Evolutionary conservation across 148 eudicot genomes (phyloP).

Genomic region (Arctostaphylos glauca): DNA sequence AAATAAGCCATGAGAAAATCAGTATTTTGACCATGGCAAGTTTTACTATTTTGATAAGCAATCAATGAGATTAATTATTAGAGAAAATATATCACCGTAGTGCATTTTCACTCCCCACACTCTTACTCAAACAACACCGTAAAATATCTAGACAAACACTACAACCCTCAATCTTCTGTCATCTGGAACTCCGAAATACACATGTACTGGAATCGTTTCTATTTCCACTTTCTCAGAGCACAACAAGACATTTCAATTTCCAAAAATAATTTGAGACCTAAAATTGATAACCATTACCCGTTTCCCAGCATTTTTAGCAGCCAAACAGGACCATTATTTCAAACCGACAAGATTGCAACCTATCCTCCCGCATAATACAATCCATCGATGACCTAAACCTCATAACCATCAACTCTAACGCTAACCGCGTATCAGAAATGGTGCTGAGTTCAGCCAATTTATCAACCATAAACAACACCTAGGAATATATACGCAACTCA

Average conservation of each 20-base stretch:
- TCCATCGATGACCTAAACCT: neutral
- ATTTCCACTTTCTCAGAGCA: neutral
- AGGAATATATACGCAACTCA: neutral
- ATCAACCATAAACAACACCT: neutral
- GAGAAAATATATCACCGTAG: neutral
- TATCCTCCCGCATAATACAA: neutral
- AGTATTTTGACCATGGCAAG: neutral
- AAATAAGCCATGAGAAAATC: neutral
- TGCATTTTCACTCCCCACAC: neutral
- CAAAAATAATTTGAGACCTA: neutral
- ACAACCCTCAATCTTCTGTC: neutral
- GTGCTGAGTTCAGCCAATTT: neutral
- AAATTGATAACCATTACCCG: too few species aligned
- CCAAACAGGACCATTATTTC: too few species aligned
- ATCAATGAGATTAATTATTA: neutral
- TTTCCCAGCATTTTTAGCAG: too few species aligned
- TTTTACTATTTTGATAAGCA: neutral
- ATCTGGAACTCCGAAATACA: neutral
- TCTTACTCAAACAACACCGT: neutral
- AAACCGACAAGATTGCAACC: too few species aligned
- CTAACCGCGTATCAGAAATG: neutral
- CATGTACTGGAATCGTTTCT: neutral
- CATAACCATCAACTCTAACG: neutral
- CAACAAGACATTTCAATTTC: neutral
- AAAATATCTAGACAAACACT: neutral